phyloP scores from a whole-genome alignment of 768 basidiomycete genomes.

The Kwoniella bestiolae region DNA sequence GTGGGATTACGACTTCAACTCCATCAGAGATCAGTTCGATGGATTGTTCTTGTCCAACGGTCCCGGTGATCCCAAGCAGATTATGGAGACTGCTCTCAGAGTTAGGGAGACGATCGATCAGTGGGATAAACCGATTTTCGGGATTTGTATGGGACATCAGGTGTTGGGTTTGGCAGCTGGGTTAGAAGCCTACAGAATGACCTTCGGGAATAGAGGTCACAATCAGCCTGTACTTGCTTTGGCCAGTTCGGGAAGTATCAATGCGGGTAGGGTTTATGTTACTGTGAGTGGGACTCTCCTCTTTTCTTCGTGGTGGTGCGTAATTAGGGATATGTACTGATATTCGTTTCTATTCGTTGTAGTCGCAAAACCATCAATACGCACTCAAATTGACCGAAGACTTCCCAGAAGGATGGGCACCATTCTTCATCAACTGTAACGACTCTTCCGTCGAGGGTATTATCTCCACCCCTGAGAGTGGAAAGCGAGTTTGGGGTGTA shows the following conservation, averaged over 20 bases:
- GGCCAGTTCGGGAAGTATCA: constrained; percentile 90
- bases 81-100: constrained; percentile 79
- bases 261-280: constrained; percentile 94
- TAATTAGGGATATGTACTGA: too few species aligned
- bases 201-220: constrained; percentile 98
- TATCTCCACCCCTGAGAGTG: constrained; percentile 87
- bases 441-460: constrained; percentile 99
- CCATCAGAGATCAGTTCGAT: constrained; percentile 84
- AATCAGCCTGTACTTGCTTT: constrained; percentile 97
- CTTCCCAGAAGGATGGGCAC: constrained; percentile 96
- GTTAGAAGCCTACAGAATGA: constrained; percentile 96
- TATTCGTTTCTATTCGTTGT: background rate
- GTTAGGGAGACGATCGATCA: constrained; percentile 80
- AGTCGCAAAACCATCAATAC: constrained; percentile 87
- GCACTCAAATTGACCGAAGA: constrained; percentile 91
- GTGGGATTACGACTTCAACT: constrained; percentile 97
- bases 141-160: constrained; percentile 99
- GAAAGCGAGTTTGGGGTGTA: constrained; percentile 93
- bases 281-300: constrained; percentile 63
- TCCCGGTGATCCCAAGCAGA: constrained; percentile 89
- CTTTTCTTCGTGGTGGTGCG: too few species aligned
- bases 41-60: constrained; percentile 97
- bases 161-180: constrained; percentile 97
- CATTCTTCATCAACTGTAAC: constrained; percentile 99
- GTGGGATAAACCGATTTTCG: constrained; percentile 93